Percentiles rank a stretch among this genome's conserved stretches.
Conservation (phyloP, 2,329 filamentous ascomycete species). For the Cordyceps militaris region DNA sequence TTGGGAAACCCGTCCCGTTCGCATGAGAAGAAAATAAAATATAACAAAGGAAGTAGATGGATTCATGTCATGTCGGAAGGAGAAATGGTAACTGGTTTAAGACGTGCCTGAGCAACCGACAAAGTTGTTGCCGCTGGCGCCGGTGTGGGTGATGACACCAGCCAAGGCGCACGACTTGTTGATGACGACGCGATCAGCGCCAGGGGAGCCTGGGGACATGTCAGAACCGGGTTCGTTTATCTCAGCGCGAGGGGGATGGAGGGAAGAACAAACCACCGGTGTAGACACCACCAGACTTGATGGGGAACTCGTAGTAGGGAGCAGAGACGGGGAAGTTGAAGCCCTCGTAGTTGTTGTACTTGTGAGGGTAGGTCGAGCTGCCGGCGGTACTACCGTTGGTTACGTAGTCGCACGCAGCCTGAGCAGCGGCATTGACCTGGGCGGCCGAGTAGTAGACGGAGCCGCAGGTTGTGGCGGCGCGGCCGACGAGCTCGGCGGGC, state of each 20-base stretch:
- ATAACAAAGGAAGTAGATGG: constrained; percentile 4
- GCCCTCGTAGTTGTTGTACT: constrained; percentile 55
- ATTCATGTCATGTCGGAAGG: neutral
- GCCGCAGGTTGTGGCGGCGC: constrained; percentile 45
- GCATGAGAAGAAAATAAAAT: neutral
- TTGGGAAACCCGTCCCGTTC: constrained; percentile 2
- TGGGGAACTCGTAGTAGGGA: constrained; percentile 59
- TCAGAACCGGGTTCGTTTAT: neutral
- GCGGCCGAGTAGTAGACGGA: constrained; percentile 42
- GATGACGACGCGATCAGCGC: constrained; percentile 57
- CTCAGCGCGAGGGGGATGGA: neutral
- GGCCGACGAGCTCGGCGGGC: constrained; percentile 17
- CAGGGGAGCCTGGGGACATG: constrained; percentile 43
- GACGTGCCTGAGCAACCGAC: constrained; percentile 41
- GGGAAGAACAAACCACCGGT: constrained; percentile 40
- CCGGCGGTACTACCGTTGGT: constrained; percentile 30
- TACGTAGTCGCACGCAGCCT: constrained; percentile 46
- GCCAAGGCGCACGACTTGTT: constrained; percentile 46
- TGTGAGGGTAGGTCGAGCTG: constrained; percentile 44
- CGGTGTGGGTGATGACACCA: constrained; percentile 59
- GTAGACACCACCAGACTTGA: constrained; percentile 45
- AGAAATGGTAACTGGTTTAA: constrained; percentile 12
- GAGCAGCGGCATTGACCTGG: constrained; percentile 42
- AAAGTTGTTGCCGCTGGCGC: constrained; percentile 56
- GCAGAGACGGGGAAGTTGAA: constrained; percentile 50